Evolutionary conservation across 768 basidiomycete genomes (phyloP).

Genomic region (Leccinum subtestaceum): DNA sequence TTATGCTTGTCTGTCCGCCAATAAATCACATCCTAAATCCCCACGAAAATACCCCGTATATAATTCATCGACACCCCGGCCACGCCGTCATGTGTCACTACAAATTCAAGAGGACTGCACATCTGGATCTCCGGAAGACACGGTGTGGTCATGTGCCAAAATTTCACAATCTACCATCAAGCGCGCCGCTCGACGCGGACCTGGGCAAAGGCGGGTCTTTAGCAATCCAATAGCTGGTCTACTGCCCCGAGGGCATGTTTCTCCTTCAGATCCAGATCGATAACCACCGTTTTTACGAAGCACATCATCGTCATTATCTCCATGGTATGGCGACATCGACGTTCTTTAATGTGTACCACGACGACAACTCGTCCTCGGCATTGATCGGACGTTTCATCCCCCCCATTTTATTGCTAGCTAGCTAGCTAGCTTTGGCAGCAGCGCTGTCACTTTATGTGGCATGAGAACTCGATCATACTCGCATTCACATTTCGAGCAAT

Average conservation of each 20-base stretch:
- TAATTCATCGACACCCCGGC: conserved; percentile 7
- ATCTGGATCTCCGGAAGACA: conserved; percentile 8
- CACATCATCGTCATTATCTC: not conserved
- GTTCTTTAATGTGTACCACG: conserved; percentile 14
- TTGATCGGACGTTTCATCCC: conserved; percentile 1
- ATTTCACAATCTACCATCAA: conserved; percentile 27
- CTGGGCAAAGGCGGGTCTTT: conserved; percentile 20
- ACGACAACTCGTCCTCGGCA: conserved; percentile 3
- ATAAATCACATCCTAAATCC: conserved; percentile 7
- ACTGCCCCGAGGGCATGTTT: conserved; percentile 7
- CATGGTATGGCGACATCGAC: conserved; percentile 7
- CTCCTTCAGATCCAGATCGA: conserved; percentile 1
- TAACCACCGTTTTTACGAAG: conserved; percentile 9
- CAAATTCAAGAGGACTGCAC: conserved; percentile 2
- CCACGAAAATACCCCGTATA: conserved; percentile 7
- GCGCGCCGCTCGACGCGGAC: conserved; percentile 26
- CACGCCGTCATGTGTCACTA: conserved; percentile 12
- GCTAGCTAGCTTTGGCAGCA: conserved; percentile 5
- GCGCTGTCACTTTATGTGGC: conserved; percentile 11
- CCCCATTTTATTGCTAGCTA: conserved; percentile 20
- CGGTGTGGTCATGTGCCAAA: conserved; percentile 33
- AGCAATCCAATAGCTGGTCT: conserved; percentile 18
- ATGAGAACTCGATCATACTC: conserved; percentile 4
- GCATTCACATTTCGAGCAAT: conserved; percentile 2
- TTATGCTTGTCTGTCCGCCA: not conserved